Base-by-base conservation (phyloP, 495 filamentous ascomycete species). In the Lentithecium fluviatile region DNA sequence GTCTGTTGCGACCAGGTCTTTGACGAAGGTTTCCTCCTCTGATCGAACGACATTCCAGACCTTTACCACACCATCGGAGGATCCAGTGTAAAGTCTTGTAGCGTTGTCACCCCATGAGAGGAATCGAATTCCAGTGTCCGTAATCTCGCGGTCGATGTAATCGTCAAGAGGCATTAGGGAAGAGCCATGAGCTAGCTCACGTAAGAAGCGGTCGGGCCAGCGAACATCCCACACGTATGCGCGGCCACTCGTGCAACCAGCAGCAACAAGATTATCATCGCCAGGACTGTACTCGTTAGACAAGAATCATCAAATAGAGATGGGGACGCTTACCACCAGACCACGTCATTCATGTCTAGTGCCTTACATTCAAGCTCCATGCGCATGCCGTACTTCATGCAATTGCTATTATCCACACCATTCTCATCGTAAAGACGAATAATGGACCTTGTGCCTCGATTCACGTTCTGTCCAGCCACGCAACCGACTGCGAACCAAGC, bases 191-290 rank as follows among this genome's bases (percentile, higher is more conserved):
- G 71, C 53, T 0, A 98, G 77, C 20, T 79, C 71, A 66, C 89
- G 88, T 23, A 97, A 78, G 0, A 85, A 76, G 42, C 75, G 52
- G 13, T 76, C 68, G 0, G 77, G 76, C 11, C 75, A 78, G 0
- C 90, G 83, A 10, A 79, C 77, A 68, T 98, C 94, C 88, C 89
- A 98, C 2, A 97, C 80, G 66, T 95, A 92, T 0, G 86, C 88
- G 6, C 78, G 83, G 1, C 91, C 88, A 69, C 93, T 83, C 0
- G 94, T 98, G 66, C 90, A 94, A 11, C 88, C 88, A 3, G 89
- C 89, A 1, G 90, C 88, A 26, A 96, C 69, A 60, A 91, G 87
- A 24, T 80, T 77, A 42, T 80, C 49, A 50, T 77, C 69, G 50
- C 73, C 62, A 0, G 74, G 76, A 58, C 72, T 62, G 51, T 56